phyloP scores from a whole-genome alignment of 192 early-diverging fungal genomes.

The Backusella circina region DNA sequence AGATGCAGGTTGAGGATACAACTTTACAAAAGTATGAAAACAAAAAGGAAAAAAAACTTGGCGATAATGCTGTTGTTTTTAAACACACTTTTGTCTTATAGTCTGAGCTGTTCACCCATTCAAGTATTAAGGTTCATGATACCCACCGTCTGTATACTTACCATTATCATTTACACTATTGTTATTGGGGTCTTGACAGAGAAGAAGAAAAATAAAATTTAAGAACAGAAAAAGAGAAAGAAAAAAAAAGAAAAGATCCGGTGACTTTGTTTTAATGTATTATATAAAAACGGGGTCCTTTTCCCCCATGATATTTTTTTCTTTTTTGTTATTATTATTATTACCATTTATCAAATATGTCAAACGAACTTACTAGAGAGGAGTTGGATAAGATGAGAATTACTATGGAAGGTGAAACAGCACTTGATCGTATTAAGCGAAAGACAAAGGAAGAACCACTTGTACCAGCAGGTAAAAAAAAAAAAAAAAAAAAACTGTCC shows the following conservation, averaged over 20 bases:
- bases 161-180: conserved; percentile 32
- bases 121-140: conserved; percentile 32
- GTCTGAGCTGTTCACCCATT: conserved; percentile 32
- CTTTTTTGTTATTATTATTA: background rate
- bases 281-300: background rate
- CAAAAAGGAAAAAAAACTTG: background rate
- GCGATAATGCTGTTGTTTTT: too few species aligned
- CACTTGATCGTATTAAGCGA: conserved; percentile 28
- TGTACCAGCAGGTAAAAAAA: conserved; percentile 30
- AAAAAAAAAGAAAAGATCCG: background rate
- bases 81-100: too few species aligned
- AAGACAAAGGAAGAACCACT: conserved; percentile 36
- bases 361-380: conserved; percentile 11
- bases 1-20: background rate
- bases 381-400: conserved; percentile 28
- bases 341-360: background rate
- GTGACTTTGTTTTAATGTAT: background rate
- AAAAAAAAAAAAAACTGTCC: too few species aligned
- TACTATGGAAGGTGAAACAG: conserved; percentile 21
- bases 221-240: background rate
- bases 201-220: conserved; percentile 9
- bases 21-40: background rate
- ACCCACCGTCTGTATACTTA: conserved; percentile 29
- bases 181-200: conserved; percentile 26
- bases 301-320: background rate